These are phyloP conservation scores for Suillus placidus DNA, from an alignment of 768 basidiomycete species.

Conservation along the genomic window DNA sequence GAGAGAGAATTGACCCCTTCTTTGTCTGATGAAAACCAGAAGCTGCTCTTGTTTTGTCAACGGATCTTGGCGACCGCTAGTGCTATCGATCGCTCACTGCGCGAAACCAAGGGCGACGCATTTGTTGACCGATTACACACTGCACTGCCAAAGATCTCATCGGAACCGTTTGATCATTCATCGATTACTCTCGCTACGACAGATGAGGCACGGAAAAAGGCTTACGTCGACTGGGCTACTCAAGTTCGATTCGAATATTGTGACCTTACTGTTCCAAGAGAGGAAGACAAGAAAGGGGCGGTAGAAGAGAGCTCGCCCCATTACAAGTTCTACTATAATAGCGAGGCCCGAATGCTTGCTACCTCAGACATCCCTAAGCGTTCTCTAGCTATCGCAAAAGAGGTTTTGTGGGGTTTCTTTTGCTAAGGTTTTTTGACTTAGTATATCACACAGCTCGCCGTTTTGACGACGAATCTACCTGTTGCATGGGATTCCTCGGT, in stretches of 20 bases:
- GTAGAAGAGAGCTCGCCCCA: slow-evolving; percentile 56
- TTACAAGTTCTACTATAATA: slow-evolving; percentile 83
- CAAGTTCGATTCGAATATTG: slow-evolving; percentile 87
- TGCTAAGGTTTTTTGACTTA: slow-evolving; percentile 15
- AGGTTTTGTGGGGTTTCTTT: slow-evolving; percentile 48
- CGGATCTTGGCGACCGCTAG: slow-evolving; percentile 82
- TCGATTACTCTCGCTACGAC: slow-evolving; percentile 48
- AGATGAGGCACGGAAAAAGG: slow-evolving; percentile 66
- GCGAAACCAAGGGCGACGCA: slow-evolving; percentile 85
- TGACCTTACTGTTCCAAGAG: slow-evolving; percentile 63
- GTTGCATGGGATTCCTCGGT: slow-evolving; percentile 94
- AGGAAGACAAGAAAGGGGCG: slow-evolving; percentile 17
- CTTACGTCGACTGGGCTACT: slow-evolving; percentile 85
- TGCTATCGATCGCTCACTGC: slow-evolving; percentile 85
- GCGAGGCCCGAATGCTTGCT: slow-evolving; percentile 81
- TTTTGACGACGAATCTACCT: slow-evolving; percentile 92
- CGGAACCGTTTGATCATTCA: slow-evolving; percentile 47
- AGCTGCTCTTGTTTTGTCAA: slow-evolving; percentile 79
- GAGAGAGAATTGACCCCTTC: slow-evolving; percentile 45
- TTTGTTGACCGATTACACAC: slow-evolving; percentile 81
- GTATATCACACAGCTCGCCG: slow-evolving; percentile 68
- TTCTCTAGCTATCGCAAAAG: slow-evolving; percentile 93
- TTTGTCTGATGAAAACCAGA: slow-evolving; percentile 73
- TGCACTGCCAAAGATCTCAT: slow-evolving; percentile 72
- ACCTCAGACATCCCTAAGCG: slow-evolving; percentile 88